These are phyloP conservation scores for Chlorociboria aeruginascens DNA, from an alignment of 495 filamentous ascomycete species.

Conservation along the genomic window DNA sequence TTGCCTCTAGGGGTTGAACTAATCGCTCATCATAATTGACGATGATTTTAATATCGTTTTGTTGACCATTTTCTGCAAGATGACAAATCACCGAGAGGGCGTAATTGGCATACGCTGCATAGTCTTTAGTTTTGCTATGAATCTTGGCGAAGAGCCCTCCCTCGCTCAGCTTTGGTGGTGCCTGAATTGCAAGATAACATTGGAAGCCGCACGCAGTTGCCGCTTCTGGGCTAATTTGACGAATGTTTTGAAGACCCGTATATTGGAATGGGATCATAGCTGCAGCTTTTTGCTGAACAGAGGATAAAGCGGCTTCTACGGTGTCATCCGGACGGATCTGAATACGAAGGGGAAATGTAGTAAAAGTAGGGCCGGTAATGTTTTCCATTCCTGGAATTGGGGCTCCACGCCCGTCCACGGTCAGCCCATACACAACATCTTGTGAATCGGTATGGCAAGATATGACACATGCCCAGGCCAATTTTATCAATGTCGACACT, in stretches of 20 bases:
- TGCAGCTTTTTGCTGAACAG: constrained; percentile 42
- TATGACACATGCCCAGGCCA: background rate
- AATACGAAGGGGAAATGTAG: background rate
- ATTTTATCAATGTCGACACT: background rate
- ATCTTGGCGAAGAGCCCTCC: too few relatives aligned
- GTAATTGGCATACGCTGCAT: too few relatives aligned
- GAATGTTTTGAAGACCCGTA: constrained; percentile 56
- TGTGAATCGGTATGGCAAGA: background rate
- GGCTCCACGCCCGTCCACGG: background rate
- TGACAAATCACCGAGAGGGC: too few relatives aligned
- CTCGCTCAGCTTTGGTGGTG: background rate
- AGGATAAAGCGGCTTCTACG: constrained; percentile 34
- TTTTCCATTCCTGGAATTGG: background rate
- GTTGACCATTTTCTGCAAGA: too few relatives aligned
- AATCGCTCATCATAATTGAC: too few relatives aligned
- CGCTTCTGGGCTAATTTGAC: background rate
- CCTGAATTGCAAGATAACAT: background rate
- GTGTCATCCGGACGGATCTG: constrained; percentile 48
- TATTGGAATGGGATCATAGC: constrained; percentile 49
- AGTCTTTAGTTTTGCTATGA: too few relatives aligned
- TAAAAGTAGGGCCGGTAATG: background rate
- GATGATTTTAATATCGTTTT: too few relatives aligned
- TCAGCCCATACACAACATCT: constrained; percentile 34
- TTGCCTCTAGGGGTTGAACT: too few relatives aligned
- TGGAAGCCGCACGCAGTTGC: background rate